Evolutionary conservation across 106 monocot species (phyloP), one percentile per base, ranked within the genome.

Genomic region (Gastrodia elata): DNA sequence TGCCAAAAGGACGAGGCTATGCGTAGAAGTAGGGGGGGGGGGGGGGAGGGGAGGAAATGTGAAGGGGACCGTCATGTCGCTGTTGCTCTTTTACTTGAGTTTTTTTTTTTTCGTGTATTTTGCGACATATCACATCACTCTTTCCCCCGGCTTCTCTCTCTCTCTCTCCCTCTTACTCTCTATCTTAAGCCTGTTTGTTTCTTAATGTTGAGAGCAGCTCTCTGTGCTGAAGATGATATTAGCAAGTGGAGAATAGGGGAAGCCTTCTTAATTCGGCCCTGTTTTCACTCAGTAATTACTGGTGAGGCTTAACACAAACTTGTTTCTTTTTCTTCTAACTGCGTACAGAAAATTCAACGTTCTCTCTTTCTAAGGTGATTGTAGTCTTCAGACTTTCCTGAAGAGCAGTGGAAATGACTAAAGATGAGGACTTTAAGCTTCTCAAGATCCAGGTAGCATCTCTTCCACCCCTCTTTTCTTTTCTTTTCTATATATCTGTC

Each of bases 391-490:
- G 36, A 16, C 30, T 32, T 61, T 30, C 30, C 13, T 4, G 61
- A 4, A n/a, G 34, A 18, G 8, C 4, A 34, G 52, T 11, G 38
- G 75, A 75, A 44, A 80, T 80, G 80, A 76, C 41, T 76, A 80
- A 71, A 71, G 75, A 75, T 64, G 80, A 80, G 59, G 80, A 76
- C 58, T 75, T 75, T 44, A 75, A 80, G 75, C 75, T 80, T 33
- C 80, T 80, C 46, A 80, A 76, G 75, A 75, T 80, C 42, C 80
- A 80, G 80, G 80, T 71, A 80, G 18, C 28, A n/a, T 7, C 0
- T 18, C 16, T 57, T 27, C 70, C 16, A 30, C 27, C 9, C 24
- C 30, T 14, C 41, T 42, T 16, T 16, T 16, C 13, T 33, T 41
- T 6, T 22, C 68, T 30, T 58, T 25, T 74, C 39, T 5, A 61